Evolutionary conservation across 202 grass and related monocot species (phyloP), one percentile per base, ranked within the genome.

Genomic region (Zizania palustris): DNA sequence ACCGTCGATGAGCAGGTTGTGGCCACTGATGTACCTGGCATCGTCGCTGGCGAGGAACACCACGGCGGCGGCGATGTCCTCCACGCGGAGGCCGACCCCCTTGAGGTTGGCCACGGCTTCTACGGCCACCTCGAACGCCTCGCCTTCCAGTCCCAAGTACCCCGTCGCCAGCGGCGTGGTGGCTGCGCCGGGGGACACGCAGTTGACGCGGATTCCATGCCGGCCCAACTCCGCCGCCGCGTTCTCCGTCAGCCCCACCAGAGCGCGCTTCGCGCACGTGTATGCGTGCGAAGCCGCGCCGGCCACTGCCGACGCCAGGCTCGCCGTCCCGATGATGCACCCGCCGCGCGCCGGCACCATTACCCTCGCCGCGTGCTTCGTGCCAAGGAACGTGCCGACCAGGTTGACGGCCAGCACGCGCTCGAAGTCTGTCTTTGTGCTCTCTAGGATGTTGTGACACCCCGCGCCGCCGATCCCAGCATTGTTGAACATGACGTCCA

Each of bases 401-500:
- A 85, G 63, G 72, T 92, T 92, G 6, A 92, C 85, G 8, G 82
- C 48, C 68, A 88, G 53, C 57, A 92, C 85, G 64, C 67, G 61
- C 71, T 85, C 79, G 70, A 85, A 85, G 83, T 85, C 63, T 63
- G 36, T 76, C 70, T 85, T 85, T 44, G 62, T 72, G 86, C 50
- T 83, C 43, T 88, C 82, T 51, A 60, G 64, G 55, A 88, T 85
- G 82, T 4, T 85, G 75, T 88, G 81, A 63, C 64, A 80, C 57
- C 70, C 45, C 21, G 56, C 75, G 9, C 86, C 86, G 38, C 86
- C 70, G 68, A 88, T 85, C 7, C 89, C 89, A 2, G 89, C 89
- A 62, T 91, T 91, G 77, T 91, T 92, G 74, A 92, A 87, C 85
- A 92, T 92, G 78, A 88, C 59, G 77, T 92, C 85, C 16, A 92